Conservation (phyloP, 2,329 filamentous ascomycete genomes). For the Fusarium hostae region DNA sequence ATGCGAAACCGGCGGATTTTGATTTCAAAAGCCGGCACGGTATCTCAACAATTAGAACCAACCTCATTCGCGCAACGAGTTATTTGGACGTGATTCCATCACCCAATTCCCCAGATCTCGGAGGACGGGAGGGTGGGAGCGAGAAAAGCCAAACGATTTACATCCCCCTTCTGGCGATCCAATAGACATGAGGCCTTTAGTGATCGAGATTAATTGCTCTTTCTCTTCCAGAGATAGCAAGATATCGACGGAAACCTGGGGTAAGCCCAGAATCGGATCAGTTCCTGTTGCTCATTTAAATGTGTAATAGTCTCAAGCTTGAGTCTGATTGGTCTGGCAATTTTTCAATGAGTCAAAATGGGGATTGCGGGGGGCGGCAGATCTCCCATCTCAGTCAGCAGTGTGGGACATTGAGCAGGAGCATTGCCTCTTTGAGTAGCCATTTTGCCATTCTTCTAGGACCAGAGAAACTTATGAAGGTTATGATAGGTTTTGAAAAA, state of each 20-base stretch:
- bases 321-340: constrained; percentile 21
- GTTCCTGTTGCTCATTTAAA: constrained; percentile 44
- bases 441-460: background rate
- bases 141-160: constrained; percentile 14
- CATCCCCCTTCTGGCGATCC: constrained; percentile 33
- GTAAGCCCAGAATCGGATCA: constrained; percentile 25
- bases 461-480: background rate
- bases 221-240: constrained; percentile 32
- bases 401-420: constrained; percentile 12
- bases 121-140: constrained; percentile 25
- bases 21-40: constrained; percentile 31
- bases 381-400: constrained; percentile 35
- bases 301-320: constrained; percentile 27
- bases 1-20: constrained; percentile 32
- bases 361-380: constrained; percentile 44
- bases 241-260: constrained; percentile 45
- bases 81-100: constrained; percentile 40
- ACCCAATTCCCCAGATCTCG: constrained; percentile 35
- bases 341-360: constrained; percentile 16
- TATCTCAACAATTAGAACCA: constrained; percentile 24
- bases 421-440: constrained; percentile 7
- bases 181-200: constrained; percentile 41
- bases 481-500: background rate
- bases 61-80: constrained; percentile 39
- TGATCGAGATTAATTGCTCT: constrained; percentile 37